Conservation (phyloP, 305 asterid genomes). For the Solanum chacoense region DNA sequence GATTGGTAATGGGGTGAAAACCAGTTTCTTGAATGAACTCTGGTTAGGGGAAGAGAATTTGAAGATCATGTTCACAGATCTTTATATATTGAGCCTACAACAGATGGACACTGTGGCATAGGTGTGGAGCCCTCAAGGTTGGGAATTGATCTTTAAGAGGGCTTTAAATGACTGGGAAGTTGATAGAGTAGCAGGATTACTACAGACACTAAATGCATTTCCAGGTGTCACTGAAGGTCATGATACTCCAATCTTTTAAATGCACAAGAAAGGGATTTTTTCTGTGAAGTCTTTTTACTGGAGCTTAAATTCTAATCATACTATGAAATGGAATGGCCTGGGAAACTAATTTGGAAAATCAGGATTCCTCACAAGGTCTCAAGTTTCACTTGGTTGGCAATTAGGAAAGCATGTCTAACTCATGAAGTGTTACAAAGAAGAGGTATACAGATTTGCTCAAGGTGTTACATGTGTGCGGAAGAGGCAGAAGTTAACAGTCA, state of each 20-base stretch:
- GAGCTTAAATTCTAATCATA: not conserved
- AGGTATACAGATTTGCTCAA: not conserved
- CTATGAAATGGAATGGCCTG: not conserved
- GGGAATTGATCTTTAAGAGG: not conserved
- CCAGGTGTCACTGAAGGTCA: not conserved
- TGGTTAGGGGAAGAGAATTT: not conserved
- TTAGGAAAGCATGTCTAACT: not conserved
- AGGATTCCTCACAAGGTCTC: not conserved
- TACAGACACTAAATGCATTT: not conserved
- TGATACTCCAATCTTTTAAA: not conserved
- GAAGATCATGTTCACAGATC: not conserved
- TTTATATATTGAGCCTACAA: not conserved
- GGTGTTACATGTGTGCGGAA: not conserved
- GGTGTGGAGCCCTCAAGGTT: not conserved
- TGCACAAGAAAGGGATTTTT: not conserved
- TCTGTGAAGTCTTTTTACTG: not conserved
- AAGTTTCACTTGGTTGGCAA: not conserved
- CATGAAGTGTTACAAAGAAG: not conserved
- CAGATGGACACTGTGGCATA: not conserved
- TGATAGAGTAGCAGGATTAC: not conserved
- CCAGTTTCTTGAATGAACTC: not conserved
- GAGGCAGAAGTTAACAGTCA: not conserved
- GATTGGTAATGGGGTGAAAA: not conserved
- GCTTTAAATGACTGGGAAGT: not conserved
- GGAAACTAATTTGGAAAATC: not conserved